Conservation (phyloP, 192 early-diverging fungal species). For the Phlyctochytrium bullatum region DNA sequence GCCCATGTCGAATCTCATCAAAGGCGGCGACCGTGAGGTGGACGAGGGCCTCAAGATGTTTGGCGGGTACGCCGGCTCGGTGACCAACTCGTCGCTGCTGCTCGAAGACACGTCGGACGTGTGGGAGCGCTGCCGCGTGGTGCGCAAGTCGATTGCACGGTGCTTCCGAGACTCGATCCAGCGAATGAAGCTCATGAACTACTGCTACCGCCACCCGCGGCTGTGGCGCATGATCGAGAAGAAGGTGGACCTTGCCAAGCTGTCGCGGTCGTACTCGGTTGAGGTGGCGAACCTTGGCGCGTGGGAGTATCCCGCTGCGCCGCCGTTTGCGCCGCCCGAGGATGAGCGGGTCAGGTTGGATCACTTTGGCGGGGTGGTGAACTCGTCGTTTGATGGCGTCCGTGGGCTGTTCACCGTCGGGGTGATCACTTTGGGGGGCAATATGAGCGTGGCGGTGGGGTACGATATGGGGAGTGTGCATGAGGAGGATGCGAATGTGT, state of each 20-base stretch:
- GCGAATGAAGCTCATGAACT: constrained; percentile 43
- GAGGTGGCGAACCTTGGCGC: constrained; percentile 49
- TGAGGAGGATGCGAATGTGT: constrained; percentile 37
- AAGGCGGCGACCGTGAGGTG: constrained; percentile 38
- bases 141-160: constrained; percentile 21
- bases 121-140: constrained; percentile 39
- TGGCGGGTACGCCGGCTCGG: constrained; percentile 45
- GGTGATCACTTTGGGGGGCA: constrained; percentile 38
- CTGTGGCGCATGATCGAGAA: constrained; percentile 31
- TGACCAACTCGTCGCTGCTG: constrained; percentile 27
- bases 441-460: constrained; percentile 29
- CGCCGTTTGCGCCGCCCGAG: constrained; percentile 8
- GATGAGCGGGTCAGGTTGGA: constrained; percentile 25
- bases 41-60: constrained; percentile 39
- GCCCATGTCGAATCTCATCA: constrained; percentile 33
- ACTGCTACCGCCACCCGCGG: constrained; percentile 32
- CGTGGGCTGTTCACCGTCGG: constrained; percentile 44
- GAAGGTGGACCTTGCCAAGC: constrained; percentile 31
- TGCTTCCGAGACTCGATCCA: constrained; percentile 26
- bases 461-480: constrained; percentile 30
- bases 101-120: constrained; percentile 26
- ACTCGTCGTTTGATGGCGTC: constrained; percentile 38
- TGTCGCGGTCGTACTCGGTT: constrained; percentile 34
- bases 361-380: constrained; percentile 36
- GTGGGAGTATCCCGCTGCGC: constrained; percentile 38